phyloP scores from a whole-genome alignment of 371 early-diverging fungal species.

The Mucor lusitanicus region DNA sequence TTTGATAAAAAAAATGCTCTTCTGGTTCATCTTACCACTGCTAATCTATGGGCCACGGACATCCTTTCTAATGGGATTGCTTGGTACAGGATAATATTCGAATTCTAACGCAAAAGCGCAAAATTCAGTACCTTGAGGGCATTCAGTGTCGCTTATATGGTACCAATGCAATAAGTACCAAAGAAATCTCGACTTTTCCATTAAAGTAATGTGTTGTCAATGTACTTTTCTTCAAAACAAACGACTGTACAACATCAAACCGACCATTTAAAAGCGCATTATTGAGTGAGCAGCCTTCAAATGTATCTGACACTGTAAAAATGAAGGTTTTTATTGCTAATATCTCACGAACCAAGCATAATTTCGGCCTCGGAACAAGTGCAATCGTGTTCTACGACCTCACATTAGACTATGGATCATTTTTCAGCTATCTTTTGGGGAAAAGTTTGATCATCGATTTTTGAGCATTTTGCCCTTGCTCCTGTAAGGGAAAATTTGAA shows the following conservation, averaged over 20 bases:
- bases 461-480: not conserved
- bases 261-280: not conserved
- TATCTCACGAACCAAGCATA: not conserved
- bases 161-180: too few relatives aligned
- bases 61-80: too few relatives aligned
- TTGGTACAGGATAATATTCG: too few relatives aligned
- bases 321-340: not conserved
- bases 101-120: too few relatives aligned
- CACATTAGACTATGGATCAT: not conserved
- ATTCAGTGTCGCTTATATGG: too few relatives aligned
- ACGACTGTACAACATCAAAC: not conserved
- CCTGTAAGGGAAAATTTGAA: not conserved
- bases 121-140: too few relatives aligned
- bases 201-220: too few relatives aligned
- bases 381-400: not conserved
- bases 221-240: not conserved
- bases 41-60: too few relatives aligned
- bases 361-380: not conserved
- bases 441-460: not conserved
- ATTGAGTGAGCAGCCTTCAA: not conserved
- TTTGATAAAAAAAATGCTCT: too few relatives aligned
- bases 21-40: too few relatives aligned
- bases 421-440: not conserved
- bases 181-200: too few relatives aligned
- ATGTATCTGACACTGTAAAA: not conserved